Evolutionary conservation across 148 eudicot genomes (phyloP).

Genomic region (Heliamphora exappendiculata): DNA sequence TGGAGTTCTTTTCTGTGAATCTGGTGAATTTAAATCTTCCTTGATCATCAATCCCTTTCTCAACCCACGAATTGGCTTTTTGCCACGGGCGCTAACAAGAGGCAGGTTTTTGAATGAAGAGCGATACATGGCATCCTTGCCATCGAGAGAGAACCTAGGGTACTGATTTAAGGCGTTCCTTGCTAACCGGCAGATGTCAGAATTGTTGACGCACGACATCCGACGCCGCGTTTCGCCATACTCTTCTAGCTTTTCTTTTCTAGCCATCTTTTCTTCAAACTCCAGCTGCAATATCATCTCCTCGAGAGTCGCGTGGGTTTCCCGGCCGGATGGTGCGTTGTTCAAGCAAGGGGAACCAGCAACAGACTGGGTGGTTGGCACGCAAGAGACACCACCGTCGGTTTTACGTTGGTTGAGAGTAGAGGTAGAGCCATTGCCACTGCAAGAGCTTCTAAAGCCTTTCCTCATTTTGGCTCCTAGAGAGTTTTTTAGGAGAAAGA

Average conservation of each 20-base stretch:
- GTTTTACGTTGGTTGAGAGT: conserved; percentile 45
- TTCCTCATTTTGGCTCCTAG: conserved; percentile 59
- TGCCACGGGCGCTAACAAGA: not conserved
- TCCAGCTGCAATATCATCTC: conserved; percentile 86
- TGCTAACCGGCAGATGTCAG: conserved; percentile 74
- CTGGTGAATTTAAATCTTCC: conserved; percentile 16
- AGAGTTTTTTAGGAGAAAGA: conserved; percentile 59
- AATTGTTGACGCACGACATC: conserved; percentile 87
- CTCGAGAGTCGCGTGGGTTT: conserved; percentile 58
- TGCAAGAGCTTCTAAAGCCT: conserved; percentile 59
- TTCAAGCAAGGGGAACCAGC: conserved; percentile 11
- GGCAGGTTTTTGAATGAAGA: conserved; percentile 46
- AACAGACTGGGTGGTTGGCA: conserved; percentile 11
- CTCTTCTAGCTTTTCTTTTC: conserved; percentile 34
- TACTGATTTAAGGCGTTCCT: conserved; percentile 77
- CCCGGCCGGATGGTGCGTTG: conserved; percentile 20
- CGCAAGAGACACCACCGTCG: not conserved
- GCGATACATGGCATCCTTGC: conserved; percentile 73
- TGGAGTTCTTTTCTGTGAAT: conserved; percentile 13
- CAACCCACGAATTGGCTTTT: not conserved
- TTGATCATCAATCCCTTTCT: conserved; percentile 5
- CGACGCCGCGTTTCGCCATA: conserved; percentile 35
- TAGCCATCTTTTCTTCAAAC: conserved; percentile 58
- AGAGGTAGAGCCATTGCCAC: conserved; percentile 55
- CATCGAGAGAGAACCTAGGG: conserved; percentile 92